Percentiles rank a stretch among this genome's conserved stretches.
Evolutionary conservation across 257 asterid genomes (phyloP).

Genomic region (Apocynum venetum): DNA sequence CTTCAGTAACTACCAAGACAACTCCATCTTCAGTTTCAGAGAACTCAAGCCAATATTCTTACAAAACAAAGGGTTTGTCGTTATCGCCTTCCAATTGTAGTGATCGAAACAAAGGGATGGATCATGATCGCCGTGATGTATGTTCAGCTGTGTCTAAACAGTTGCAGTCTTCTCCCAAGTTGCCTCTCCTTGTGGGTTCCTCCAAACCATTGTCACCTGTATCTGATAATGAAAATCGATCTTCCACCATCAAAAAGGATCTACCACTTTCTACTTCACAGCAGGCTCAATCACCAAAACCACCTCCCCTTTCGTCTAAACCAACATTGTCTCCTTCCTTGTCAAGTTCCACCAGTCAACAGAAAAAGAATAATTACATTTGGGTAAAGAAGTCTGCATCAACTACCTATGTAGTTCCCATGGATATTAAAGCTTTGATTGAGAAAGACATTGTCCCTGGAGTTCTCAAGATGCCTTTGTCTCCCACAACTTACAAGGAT

Average conservation of each 20-base stretch:
- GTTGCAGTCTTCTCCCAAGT: no score
- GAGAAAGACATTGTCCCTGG: conserved; percentile 24
- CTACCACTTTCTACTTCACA: neutral
- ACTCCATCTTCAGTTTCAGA: neutral
- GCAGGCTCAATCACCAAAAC: conserved; percentile 7
- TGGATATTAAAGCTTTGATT: conserved; percentile 18
- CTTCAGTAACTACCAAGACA: neutral
- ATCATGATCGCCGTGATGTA: no score
- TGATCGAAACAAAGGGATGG: neutral
- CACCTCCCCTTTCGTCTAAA: conserved; percentile 20
- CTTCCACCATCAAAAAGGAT: neutral
- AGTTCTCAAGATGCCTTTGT: conserved; percentile 23
- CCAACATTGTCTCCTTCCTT: conserved; percentile 11
- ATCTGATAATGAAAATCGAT: neutral
- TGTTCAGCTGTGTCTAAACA: no score
- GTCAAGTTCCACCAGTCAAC: conserved; percentile 3
- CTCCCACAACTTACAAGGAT: conserved; percentile 26
- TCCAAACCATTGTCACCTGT: neutral
- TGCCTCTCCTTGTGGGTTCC: no score
- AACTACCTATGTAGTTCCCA: conserved; percentile 19
- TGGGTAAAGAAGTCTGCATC: conserved; percentile 21
- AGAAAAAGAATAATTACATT: conserved; percentile 4
- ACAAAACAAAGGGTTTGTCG: neutral
- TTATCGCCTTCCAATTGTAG: neutral
- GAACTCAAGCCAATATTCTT: neutral